Percentiles rank a stretch among this genome's conserved stretches.
phyloP scores from a whole-genome alignment of 2,329 filamentous ascomycete species.

The Chrysoporthe cubensis region DNA sequence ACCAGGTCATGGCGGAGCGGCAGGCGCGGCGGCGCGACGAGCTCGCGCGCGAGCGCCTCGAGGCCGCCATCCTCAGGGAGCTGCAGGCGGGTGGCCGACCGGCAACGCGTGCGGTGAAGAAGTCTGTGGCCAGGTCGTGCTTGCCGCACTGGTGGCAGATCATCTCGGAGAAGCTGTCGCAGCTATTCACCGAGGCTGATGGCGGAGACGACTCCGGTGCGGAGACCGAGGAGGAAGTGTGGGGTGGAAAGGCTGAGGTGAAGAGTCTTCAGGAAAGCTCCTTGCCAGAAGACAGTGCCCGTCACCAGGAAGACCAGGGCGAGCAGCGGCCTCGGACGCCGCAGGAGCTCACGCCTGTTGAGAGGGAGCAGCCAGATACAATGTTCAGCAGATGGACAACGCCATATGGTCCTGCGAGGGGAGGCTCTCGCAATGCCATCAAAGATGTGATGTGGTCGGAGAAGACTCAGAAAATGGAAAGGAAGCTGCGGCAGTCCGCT shows the following conservation, averaged over 20 bases:
- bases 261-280: neutral
- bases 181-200: neutral
- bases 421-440: neutral
- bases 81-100: neutral
- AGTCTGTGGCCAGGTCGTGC: slow-evolving; percentile 4
- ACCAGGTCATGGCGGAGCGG: slow-evolving; percentile 22
- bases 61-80: neutral
- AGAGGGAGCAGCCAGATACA: neutral
- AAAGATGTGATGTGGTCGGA: neutral
- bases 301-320: neutral
- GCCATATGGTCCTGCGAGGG: neutral
- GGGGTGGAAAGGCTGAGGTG: slow-evolving; percentile 9
- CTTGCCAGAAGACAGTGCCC: neutral
- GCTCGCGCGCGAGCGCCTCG: neutral
- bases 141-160: slow-evolving; percentile 18
- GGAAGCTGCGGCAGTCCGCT: neutral
- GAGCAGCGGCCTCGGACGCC: neutral
- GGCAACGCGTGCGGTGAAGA: neutral
- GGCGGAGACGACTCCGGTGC: neutral
- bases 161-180: neutral
- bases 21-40: neutral
- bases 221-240: slow-evolving; percentile 11
- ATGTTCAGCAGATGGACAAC: slow-evolving; percentile 4
- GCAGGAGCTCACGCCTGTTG: neutral
- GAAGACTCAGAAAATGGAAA: neutral